Base-by-base conservation (phyloP, 805 yeast genomes). In the Vanderwaltozyma yarrowii region DNA sequence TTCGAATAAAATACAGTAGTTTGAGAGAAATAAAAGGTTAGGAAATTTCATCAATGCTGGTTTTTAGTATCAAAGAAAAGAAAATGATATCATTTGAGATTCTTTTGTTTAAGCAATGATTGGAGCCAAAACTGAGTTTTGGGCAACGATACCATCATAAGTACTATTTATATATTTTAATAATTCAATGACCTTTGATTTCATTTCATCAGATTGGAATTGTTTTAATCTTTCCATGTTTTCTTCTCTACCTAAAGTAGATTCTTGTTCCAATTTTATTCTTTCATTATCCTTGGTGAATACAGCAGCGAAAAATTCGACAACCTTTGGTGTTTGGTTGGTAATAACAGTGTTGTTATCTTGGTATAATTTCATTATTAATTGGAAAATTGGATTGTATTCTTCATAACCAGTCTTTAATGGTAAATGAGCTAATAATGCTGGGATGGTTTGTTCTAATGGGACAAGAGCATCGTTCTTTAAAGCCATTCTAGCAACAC, bases 401-500 rank as follows among this genome's bases (percentile, higher is more conserved):
- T 92, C 98, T 66, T 89, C 97, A 46, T 73, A 80, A 2, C 88
- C 96, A 38, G 87, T 77, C 56, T 78, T 74, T 56, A 92, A 73
- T 36, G 98, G 98, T 55, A 92, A 71, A 52, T 82, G 89, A 36
- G 70, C 65, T 44, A 88, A 66, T 53, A 92, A 69, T 18, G 70
- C 73, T 35, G 95, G 94, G 17, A 82, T 66, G 31, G 89, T 74
- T 39, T 77, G 87, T 42, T 72, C 76, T 47, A 86, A 63, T 43
- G 96, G 96, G 49, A 88, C 77, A 27, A 80, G 72, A 28, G 63
- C 65, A 51, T 75, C 77, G 59, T 82, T 73, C 57, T 80, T 79
- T 60, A 84, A 66, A 12, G 83, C 74, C 83, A 92, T 71, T 64
- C 98, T 78, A 14, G 95, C 88, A 41, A 88, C 95, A 73, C 97